Evolutionary conservation across 2,329 filamentous ascomycete species (phyloP), one percentile per base, ranked within the genome.

Genomic region (Fusarium lyarnte): DNA sequence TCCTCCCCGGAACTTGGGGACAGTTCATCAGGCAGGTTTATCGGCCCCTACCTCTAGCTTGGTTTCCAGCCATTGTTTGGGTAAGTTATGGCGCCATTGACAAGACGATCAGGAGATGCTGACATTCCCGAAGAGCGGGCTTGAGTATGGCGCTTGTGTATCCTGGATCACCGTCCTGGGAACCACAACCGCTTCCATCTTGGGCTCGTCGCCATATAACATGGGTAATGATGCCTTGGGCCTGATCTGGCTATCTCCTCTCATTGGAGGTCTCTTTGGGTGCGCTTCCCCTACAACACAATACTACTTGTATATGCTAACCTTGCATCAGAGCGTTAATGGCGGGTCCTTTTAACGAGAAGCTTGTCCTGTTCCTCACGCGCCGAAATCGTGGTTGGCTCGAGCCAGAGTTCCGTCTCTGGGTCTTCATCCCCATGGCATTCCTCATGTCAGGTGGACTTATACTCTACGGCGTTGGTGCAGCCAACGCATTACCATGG

Each of bases 281-380:
- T 11, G 35, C 35, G 16, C 2, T 17, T 23, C 31, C 1, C 33
- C 2, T 16, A 2, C 29, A 2, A 3, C 2, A 25, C 8, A 23
- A 17, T 5, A 33, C 9, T 23, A 6, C 27, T 29, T 29, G 27
- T n/a, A 2, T 12, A 16, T 33, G 19, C 46, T 23, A 13, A 23
- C 0, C 16, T 6, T 0, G 2, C 6, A 5, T 8, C 14, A 51
- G 47, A 35, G 31, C 29, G 5, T 35, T 35, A 12, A 23, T 35
- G 6, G 47, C 47, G 11, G 31, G n/a, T 6, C n/a, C 31, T 6
- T 19, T 51, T 2, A 51, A 35, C 12, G 47, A 51, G 5, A 33
- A 25, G 21, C 47, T 51, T 6, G n/a, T 35, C 14, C n/a, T 51
- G 3, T 35, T 5, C 8, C 31, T 51, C 2, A 35, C 31, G 7